Percentiles rank a stretch among this genome's conserved stretches.
These are phyloP conservation scores for Rubia balearica DNA, from an alignment of 305 asterid genomes.

Conservation along the genomic window DNA sequence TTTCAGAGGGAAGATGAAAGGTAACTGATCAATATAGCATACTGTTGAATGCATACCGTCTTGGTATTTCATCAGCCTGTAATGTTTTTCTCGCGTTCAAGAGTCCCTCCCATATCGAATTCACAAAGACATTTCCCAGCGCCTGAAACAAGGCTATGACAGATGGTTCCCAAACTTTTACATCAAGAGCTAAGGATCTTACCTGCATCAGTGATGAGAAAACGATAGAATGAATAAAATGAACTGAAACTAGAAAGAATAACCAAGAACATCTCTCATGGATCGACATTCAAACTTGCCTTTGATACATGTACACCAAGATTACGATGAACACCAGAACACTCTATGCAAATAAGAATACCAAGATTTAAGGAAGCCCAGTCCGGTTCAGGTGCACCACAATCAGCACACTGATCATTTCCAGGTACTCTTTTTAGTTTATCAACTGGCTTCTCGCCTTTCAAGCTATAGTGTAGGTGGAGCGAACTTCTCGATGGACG, in stretches of 20 bases:
- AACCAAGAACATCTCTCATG: not conserved
- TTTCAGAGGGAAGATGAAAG: conserved; percentile 6
- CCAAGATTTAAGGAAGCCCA: conserved; percentile 99
- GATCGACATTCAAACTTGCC: conserved; percentile 34
- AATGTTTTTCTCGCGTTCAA: conserved; percentile 64
- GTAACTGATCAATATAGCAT: conserved; percentile 12
- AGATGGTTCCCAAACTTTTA: conserved; percentile 97
- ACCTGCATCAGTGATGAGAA: conserved; percentile 46
- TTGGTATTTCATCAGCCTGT: conserved; percentile 91
- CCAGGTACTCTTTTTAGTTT: conserved; percentile 71
- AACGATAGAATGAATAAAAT: conserved; percentile 20
- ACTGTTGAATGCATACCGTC: conserved; percentile 41
- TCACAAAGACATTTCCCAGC: conserved; percentile 81
- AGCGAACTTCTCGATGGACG: conserved; percentile 61
- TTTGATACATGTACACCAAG: conserved; percentile 98
- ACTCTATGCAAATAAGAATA: conserved; percentile 93
- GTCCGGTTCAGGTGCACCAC: conserved; percentile 96
- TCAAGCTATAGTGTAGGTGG: conserved; percentile 47
- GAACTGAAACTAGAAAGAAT: not conserved
- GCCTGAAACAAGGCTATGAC: conserved; percentile 89
- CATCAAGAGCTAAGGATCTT: conserved; percentile 95
- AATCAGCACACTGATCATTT: conserved; percentile 89
- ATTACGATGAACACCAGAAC: conserved; percentile 99
- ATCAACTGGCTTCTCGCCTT: conserved; percentile 82
- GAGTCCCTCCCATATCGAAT: conserved; percentile 92